phyloP scores from a whole-genome alignment of 2,329 filamentous ascomycete genomes.

The Fusarium devonianum region DNA sequence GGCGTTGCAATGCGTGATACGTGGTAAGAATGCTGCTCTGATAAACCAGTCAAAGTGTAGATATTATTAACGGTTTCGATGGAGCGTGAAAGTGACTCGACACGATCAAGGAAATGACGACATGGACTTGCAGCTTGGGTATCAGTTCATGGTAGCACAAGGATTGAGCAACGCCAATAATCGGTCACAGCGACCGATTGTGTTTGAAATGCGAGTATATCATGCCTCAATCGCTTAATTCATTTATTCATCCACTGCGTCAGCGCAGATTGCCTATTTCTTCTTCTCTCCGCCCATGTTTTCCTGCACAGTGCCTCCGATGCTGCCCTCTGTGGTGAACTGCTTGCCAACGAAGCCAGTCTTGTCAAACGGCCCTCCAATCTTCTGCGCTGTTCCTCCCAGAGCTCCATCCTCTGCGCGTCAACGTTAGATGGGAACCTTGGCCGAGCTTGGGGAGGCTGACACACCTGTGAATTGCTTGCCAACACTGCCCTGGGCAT shows the following conservation, averaged over 20 bases:
- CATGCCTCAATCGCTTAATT: too few relatives aligned
- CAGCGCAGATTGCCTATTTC: not conserved
- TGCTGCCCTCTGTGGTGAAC: slow-evolving; percentile 60
- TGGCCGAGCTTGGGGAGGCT: rapidly evolving
- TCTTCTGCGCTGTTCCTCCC: slow-evolving; percentile 57
- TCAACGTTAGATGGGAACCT: rapidly evolving
- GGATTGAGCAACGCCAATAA: too few relatives aligned
- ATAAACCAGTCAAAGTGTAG: not conserved
- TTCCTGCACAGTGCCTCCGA: slow-evolving; percentile 61
- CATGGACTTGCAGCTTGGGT: too few relatives aligned
- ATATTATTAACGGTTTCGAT: not conserved
- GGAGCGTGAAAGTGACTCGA: too few relatives aligned
- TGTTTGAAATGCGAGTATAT: too few relatives aligned
- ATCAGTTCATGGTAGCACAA: too few relatives aligned
- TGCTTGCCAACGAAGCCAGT: slow-evolving; percentile 62
- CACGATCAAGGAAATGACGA: too few relatives aligned
- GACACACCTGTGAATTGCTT: slow-evolving; percentile 61
- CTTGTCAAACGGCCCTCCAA: slow-evolving; percentile 59
- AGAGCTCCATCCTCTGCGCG: slow-evolving; percentile 53
- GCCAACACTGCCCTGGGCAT: slow-evolving; percentile 58
- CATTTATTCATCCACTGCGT: not conserved
- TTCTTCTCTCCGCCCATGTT: slow-evolving; percentile 50
- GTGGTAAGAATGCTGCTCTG: not conserved
- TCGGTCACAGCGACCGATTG: too few relatives aligned
- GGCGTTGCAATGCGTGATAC: too few relatives aligned